Conservation (phyloP, 768 basidiomycete genomes). For the Dioszegia aurantiaca region DNA sequence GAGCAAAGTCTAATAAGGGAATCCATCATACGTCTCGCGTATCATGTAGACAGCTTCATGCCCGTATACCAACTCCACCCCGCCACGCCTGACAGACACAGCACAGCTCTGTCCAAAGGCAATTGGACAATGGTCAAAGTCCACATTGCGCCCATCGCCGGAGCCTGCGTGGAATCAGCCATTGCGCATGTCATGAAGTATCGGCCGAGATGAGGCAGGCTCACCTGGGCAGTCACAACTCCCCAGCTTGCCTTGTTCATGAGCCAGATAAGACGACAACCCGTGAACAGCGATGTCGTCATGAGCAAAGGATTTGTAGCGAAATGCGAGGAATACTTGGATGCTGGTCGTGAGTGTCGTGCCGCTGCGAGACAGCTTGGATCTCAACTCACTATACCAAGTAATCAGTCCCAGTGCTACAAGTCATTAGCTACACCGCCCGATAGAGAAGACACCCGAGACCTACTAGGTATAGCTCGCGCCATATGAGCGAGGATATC, state of each 20-base stretch:
- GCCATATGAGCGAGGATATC: slow-evolving; percentile 30
- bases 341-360: slow-evolving; percentile 29
- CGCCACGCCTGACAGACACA: slow-evolving; percentile 31
- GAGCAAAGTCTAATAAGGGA: no score
- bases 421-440: neutral
- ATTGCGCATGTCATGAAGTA: no score
- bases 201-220: no score
- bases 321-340: slow-evolving; percentile 35
- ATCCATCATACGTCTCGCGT: no score
- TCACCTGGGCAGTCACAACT: slow-evolving; percentile 43
- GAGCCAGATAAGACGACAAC: slow-evolving; percentile 47
- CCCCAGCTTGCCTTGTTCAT: slow-evolving; percentile 48
- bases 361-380: no score
- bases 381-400: slow-evolving; percentile 36
- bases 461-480: slow-evolving; percentile 48
- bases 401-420: slow-evolving; percentile 42
- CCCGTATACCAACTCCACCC: slow-evolving; percentile 42
- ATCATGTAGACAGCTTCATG: slow-evolving; percentile 24
- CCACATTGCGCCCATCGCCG: slow-evolving; percentile 50
- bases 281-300: slow-evolving; percentile 35
- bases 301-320: slow-evolving; percentile 37
- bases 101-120: slow-evolving; percentile 37
- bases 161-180: slow-evolving; percentile 35
- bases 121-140: slow-evolving; percentile 49
- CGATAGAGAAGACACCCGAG: no score